A percentile compares a stretch with the other conserved stretches of the same genome.
phyloP scores from a whole-genome alignment of 257 asterid genomes.

The Nicotiana undulata region DNA sequence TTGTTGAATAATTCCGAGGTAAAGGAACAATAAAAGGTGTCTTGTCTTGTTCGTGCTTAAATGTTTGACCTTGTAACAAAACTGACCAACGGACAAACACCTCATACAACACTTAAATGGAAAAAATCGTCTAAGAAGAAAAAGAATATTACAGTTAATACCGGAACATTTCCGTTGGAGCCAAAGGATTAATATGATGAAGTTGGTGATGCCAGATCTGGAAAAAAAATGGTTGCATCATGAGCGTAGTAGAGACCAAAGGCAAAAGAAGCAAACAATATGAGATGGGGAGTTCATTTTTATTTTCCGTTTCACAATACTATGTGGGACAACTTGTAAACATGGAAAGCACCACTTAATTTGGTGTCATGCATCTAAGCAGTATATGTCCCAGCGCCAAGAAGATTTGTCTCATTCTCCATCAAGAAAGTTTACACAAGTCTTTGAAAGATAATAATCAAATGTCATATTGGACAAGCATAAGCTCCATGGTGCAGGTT shows the following conservation, averaged over 20 bases:
- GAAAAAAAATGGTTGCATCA: background rate
- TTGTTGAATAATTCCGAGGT: background rate
- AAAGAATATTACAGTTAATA: background rate
- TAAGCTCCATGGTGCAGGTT: background rate
- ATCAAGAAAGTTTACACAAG: background rate
- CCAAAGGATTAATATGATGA: background rate
- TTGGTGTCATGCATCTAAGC: background rate
- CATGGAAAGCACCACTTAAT: background rate
- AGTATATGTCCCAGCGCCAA: background rate
- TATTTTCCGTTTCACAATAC: background rate
- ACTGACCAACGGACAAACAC: background rate
- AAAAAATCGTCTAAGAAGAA: background rate
- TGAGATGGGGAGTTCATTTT: background rate
- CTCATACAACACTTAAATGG: background rate
- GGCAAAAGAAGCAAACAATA: background rate
- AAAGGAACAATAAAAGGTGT: background rate
- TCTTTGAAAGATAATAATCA: background rate
- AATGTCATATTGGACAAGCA: background rate
- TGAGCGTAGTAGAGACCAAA: background rate
- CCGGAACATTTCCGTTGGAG: constrained; percentile 5
- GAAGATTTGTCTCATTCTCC: background rate
- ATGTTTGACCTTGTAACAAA: background rate
- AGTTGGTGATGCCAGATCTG: constrained; percentile 7
- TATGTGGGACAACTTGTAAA: background rate
- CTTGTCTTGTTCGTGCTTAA: background rate